These are phyloP conservation scores for Chlamydomonas sphaeroides DNA, from an alignment of 139 green algal genomes.

Conservation along the genomic window DNA sequence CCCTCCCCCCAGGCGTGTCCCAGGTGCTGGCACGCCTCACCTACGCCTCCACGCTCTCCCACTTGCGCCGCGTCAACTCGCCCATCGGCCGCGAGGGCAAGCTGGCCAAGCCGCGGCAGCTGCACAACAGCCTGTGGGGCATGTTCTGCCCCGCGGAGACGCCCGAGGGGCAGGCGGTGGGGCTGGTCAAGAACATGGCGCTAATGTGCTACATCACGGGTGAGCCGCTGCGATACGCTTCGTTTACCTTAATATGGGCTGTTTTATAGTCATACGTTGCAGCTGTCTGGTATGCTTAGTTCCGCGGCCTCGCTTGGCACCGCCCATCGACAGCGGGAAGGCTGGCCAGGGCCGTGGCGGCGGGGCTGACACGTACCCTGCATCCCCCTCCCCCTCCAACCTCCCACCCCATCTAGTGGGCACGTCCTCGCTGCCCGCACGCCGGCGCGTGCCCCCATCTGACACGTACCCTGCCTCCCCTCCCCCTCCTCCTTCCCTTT, in stretches of 20 bases:
- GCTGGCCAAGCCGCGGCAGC: constrained; percentile 95
- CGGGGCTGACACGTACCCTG: too few species aligned
- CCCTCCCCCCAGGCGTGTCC: constrained; percentile 20
- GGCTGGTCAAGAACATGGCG: constrained; percentile 99
- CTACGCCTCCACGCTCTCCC: constrained; percentile 94
- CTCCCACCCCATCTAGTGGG: background rate
- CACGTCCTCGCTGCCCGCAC: too few species aligned
- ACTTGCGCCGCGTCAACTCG: constrained; percentile 97
- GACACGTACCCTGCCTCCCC: background rate
- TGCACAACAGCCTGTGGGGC: constrained; percentile 99
- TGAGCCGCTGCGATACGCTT: too few species aligned
- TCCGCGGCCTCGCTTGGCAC: too few species aligned
- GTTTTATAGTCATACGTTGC: too few species aligned
- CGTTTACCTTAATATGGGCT: too few species aligned
- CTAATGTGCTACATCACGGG: constrained; percentile 94
- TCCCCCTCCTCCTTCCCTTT: background rate
- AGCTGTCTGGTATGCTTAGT: too few species aligned
- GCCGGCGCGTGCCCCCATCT: too few species aligned
- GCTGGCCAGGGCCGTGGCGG: too few species aligned
- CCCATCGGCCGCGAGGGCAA: constrained; percentile 96
- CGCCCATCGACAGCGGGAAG: too few species aligned
- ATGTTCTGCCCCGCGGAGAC: constrained; percentile 98
- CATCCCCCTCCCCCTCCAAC: background rate
- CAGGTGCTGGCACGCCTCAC: constrained; percentile 97
- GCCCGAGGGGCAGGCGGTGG: constrained; percentile 91